Evolutionary conservation across 139 green algal species (phyloP).

Genomic region (Chlorella sp.): DNA sequence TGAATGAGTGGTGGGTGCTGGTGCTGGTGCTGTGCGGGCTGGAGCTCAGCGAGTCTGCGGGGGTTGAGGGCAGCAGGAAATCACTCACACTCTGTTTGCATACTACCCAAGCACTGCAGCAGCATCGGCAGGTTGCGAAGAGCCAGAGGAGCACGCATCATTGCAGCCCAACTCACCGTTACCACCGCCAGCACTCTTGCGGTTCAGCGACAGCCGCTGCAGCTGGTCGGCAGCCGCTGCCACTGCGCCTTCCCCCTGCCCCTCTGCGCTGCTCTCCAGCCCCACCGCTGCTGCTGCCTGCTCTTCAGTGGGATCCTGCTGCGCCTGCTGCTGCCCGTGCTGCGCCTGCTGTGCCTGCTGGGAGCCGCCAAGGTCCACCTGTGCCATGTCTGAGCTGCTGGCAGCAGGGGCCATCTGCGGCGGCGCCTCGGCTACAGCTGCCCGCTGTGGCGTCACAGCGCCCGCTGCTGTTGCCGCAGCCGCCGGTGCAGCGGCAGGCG

Average conservation of each 20-base stretch:
- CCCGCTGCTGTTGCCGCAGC: constrained; percentile 19
- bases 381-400: not conserved
- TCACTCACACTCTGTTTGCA: not conserved
- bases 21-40: constrained; percentile 32
- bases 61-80: not conserved
- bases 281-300: not conserved
- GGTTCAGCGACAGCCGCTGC: not conserved
- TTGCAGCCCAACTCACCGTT: not conserved
- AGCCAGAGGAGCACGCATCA: not conserved
- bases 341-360: not conserved
- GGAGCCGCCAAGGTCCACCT: not conserved
- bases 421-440: not conserved
- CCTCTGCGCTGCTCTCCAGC: not conserved
- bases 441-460: not conserved
- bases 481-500: not conserved
- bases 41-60: constrained; percentile 4
- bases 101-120: not conserved
- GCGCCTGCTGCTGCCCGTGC: not conserved
- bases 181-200: not conserved
- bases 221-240: not conserved
- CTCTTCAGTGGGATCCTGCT: not conserved
- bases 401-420: not conserved
- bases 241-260: not conserved
- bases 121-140: not conserved
- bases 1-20: constrained; percentile 21